A percentile compares a stretch with the other conserved stretches of the same genome.
These are phyloP conservation scores for Phytopythium oedochilum DNA, from an alignment of 352 stramenopile species.

Conservation along the genomic window DNA sequence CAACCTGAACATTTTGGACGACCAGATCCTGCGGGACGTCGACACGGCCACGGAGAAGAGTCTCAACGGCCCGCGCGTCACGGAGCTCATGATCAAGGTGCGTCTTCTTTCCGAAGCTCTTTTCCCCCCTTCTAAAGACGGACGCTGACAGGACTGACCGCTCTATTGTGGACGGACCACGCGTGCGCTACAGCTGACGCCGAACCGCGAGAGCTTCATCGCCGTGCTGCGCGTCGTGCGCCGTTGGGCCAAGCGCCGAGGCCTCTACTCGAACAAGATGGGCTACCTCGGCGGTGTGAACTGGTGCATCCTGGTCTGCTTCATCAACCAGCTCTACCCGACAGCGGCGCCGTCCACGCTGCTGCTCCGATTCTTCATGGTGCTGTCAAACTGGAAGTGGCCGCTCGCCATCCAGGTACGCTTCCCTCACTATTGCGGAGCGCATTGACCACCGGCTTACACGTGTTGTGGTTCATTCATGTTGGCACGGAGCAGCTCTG, in stretches of 20 bases:
- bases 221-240: conserved; percentile 84
- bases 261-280: conserved; percentile 99
- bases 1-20: conserved; percentile 89
- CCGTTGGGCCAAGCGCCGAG: conserved; percentile 88
- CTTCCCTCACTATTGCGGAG: background rate
- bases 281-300: conserved; percentile 99
- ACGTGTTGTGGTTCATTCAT: too few species aligned
- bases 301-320: conserved; percentile 97
- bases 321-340: conserved; percentile 92
- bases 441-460: too few species aligned
- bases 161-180: too few species aligned
- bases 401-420: conserved; percentile 85
- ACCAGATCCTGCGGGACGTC: conserved; percentile 83
- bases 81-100: conserved; percentile 89
- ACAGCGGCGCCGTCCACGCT: conserved; percentile 81
- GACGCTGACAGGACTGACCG: too few species aligned
- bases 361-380: conserved; percentile 88
- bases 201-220: conserved; percentile 86
- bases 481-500: too few species aligned
- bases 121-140: too few species aligned
- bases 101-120: conserved; percentile 3
- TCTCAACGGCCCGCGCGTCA: conserved; percentile 89
- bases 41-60: conserved; percentile 87
- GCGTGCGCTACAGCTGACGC: conserved; percentile 39
- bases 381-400: conserved; percentile 90